Evolutionary conservation across 1,284 basidiomycete species (phyloP).

Genomic region (Microbotryomycetes sp.): DNA sequence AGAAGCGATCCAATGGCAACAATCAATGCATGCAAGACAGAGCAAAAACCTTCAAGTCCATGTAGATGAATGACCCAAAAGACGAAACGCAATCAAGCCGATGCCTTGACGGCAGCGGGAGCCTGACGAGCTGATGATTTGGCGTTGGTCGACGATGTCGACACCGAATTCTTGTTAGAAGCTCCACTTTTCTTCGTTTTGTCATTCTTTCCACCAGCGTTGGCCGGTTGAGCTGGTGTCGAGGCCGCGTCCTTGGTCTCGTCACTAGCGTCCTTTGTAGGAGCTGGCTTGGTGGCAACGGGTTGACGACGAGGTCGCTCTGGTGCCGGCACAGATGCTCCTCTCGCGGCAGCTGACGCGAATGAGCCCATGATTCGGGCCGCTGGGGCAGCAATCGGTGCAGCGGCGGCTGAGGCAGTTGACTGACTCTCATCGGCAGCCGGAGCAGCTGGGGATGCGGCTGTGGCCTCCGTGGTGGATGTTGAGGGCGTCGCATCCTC

Average conservation of each 20-base stretch:
- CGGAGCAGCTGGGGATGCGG: not conserved
- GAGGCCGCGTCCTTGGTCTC: not conserved
- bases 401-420: not conserved
- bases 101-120: not conserved
- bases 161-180: not conserved
- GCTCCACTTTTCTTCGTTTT: not conserved
- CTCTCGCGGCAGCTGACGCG: constrained; percentile 31
- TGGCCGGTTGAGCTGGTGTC: not conserved
- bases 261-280: not conserved
- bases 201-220: not conserved
- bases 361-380: constrained; percentile 16
- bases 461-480: not conserved
- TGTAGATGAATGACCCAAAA: too few relatives aligned
- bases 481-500: not conserved
- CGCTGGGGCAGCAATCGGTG: not conserved
- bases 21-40: too few relatives aligned
- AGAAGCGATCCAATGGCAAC: too few relatives aligned
- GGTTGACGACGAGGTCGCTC: not conserved
- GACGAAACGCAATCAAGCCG: too few relatives aligned
- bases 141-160: not conserved
- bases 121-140: not conserved
- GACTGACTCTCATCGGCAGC: too few relatives aligned
- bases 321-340: constrained; percentile 9
- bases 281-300: not conserved
- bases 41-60: too few relatives aligned